Conservation (phyloP, 2,329 filamentous ascomycete species). For the Xylaria polymorpha region DNA sequence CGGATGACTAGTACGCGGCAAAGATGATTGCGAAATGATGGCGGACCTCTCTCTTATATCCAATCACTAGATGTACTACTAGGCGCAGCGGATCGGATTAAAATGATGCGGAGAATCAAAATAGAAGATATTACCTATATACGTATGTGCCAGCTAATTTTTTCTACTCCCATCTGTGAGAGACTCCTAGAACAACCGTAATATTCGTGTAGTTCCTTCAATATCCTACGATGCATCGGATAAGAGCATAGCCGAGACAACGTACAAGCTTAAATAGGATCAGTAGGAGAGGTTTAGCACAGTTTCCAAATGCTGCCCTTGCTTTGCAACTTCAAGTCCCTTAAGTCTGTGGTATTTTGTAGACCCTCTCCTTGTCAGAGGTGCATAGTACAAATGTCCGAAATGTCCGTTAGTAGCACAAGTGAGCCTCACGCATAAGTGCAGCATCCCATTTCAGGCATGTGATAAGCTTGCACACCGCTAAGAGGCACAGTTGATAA, state of each 20-base stretch:
- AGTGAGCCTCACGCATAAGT: not conserved
- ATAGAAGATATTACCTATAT: not conserved
- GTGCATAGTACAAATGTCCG: not conserved
- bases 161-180: not conserved
- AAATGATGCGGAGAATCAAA: not conserved
- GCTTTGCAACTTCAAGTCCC: not conserved
- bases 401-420: not conserved
- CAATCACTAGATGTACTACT: not conserved
- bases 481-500: not conserved
- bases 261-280: not conserved
- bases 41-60: not conserved
- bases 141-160: not conserved
- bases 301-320: not conserved
- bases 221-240: not conserved
- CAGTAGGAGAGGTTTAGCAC: not conserved
- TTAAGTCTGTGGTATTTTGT: not conserved
- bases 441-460: not conserved
- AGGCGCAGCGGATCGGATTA: not conserved
- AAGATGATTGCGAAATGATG: conserved; percentile 1
- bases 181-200: not conserved
- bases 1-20: conserved; percentile 30
- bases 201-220: not conserved
- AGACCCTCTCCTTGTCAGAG: not conserved
- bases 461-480: not conserved
- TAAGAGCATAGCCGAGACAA: not conserved